These are phyloP conservation scores for Domatiomyces catenatus DNA, from an alignment of 2,329 filamentous ascomycete species.

Conservation along the genomic window DNA sequence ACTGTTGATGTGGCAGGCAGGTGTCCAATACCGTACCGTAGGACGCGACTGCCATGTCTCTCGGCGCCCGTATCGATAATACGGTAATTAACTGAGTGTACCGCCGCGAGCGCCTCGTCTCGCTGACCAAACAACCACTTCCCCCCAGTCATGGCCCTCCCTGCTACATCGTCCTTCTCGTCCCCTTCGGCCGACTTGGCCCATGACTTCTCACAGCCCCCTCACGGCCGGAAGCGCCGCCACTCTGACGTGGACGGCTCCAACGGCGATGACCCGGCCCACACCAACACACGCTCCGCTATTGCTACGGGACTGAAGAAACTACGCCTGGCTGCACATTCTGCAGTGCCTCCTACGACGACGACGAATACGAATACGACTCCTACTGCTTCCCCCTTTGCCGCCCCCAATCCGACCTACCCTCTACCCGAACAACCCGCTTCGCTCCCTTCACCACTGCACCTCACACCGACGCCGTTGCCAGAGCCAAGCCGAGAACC, in stretches of 20 bases:
- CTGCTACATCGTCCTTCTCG: neutral
- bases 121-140: neutral
- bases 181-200: neutral
- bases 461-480: neutral
- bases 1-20: neutral
- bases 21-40: neutral
- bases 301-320: conserved; percentile 14
- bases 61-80: neutral
- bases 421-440: conserved; percentile 1
- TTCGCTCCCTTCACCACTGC: neutral
- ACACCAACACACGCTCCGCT: conserved; percentile 11
- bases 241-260: neutral
- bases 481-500: conserved; percentile 3
- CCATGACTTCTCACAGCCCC: neutral
- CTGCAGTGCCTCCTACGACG: neutral
- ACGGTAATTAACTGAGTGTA: neutral
- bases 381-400: neutral
- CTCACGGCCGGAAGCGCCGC: neutral
- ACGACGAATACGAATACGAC: neutral
- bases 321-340: conserved; percentile 7
- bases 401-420: neutral
- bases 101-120: neutral
- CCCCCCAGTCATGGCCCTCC: neutral
- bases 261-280: conserved; percentile 11
- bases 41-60: neutral